Evolutionary conservation across 352 stramenopile species (phyloP).

Genomic region (Blastocystis sp.): DNA sequence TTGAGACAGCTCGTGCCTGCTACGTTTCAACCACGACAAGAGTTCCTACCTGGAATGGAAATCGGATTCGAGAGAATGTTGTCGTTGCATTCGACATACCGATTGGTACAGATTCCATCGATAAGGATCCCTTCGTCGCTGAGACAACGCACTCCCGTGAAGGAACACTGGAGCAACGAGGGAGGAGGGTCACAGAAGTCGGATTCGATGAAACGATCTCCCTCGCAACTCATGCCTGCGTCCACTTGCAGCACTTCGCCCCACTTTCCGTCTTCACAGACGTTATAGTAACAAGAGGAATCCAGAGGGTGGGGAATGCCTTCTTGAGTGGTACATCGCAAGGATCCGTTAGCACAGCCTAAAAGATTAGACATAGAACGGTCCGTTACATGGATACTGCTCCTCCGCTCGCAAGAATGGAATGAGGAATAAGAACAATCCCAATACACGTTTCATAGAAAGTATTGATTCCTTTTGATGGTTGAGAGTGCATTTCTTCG

Average conservation of each 20-base stretch:
- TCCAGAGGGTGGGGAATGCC: conserved; percentile 26
- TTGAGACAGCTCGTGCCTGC: conserved; percentile 30
- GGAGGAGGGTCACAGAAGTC: background rate
- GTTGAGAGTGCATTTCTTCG: background rate
- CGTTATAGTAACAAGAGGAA: conserved; percentile 4
- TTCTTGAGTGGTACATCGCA: conserved; percentile 26
- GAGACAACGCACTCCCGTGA: conserved; percentile 40
- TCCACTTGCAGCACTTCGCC: background rate
- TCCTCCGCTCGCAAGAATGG: background rate
- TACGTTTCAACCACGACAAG: background rate
- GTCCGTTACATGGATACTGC: background rate
- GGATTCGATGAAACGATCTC: background rate
- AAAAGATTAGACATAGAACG: background rate
- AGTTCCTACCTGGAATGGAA: background rate
- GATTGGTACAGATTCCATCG: conserved; percentile 16
- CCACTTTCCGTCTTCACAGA: conserved; percentile 16
- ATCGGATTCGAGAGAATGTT: background rate
- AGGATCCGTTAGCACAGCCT: conserved; percentile 32
- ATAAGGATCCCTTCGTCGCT: conserved; percentile 30
- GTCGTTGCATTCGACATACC: conserved; percentile 27
- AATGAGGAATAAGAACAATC: background rate
- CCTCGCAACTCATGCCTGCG: background rate
- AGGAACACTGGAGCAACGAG: background rate
- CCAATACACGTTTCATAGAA: background rate
- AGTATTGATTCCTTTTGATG: background rate